Conservation (phyloP, 2,329 filamentous ascomycete genomes). For the Paecilomyces dactylethromorphus region DNA sequence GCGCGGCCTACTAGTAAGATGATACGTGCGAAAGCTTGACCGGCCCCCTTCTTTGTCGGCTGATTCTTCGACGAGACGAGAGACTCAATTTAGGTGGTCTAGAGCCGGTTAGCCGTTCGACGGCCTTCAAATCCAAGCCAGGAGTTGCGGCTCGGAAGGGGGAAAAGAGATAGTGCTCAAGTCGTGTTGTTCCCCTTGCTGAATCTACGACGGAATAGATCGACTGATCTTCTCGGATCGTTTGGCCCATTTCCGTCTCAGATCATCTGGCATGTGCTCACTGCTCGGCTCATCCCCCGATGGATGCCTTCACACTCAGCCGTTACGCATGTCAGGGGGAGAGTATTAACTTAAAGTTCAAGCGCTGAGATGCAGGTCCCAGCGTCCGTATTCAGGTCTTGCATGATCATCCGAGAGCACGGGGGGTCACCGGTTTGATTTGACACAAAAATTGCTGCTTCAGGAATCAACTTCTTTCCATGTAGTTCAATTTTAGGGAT, state of each 20-base stretch:
- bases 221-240: background rate
- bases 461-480: background rate
- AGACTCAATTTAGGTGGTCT: background rate
- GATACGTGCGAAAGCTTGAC: background rate
- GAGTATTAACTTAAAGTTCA: background rate
- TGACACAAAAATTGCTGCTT: background rate
- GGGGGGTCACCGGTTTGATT: background rate
- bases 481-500: background rate
- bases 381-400: background rate
- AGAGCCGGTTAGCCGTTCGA: too few relatives aligned
- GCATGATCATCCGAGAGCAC: background rate
- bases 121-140: background rate
- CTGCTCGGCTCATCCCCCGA: background rate
- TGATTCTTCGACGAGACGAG: background rate
- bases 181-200: background rate
- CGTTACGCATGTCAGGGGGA: background rate
- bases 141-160: background rate
- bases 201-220: background rate
- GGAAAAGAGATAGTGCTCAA: background rate
- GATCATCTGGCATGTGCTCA: background rate
- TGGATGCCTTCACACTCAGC: background rate
- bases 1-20: background rate
- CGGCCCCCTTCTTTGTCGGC: background rate
- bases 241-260: background rate
- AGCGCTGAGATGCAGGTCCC: background rate